A percentile compares a stretch with the other conserved stretches of the same genome.
Conservation (phyloP, 1,284 basidiomycete species). For the Melampsora larici-populina region DNA sequence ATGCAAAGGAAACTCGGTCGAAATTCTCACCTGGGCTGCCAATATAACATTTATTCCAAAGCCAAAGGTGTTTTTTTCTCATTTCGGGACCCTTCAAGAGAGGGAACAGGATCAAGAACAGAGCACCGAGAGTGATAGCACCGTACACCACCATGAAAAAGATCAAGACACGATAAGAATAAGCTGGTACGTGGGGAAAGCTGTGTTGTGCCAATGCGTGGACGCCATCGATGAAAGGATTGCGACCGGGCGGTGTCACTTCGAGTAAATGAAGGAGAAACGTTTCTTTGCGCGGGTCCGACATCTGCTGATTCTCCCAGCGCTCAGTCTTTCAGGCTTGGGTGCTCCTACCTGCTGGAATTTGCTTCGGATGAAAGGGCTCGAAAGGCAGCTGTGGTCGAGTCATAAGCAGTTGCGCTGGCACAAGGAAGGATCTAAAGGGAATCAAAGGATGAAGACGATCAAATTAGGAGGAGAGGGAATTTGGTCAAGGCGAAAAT, state of each 20-base stretch:
- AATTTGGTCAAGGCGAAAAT: too few species aligned
- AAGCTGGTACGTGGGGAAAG: neutral
- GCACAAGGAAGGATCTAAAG: too few species aligned
- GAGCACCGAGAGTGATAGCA: neutral
- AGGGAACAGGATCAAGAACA: conserved; percentile 1
- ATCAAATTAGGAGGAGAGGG: too few species aligned
- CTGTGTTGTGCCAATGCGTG: neutral
- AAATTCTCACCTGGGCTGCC: neutral
- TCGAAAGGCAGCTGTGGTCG: too few species aligned
- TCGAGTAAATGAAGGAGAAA: too few species aligned
- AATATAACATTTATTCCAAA: conserved; percentile 6
- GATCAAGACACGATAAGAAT: neutral
- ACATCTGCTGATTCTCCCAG: too few species aligned
- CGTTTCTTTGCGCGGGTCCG: too few species aligned
- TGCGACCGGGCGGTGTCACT: neutral
- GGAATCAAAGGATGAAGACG: too few species aligned
- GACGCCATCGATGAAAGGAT: neutral
- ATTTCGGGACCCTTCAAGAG: neutral
- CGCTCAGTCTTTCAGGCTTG: too few species aligned
- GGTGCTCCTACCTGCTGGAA: too few species aligned
- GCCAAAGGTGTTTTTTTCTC: conserved; percentile 3
- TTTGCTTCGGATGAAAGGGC: too few species aligned
- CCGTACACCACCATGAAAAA: conserved; percentile 2
- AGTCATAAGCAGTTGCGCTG: too few species aligned
- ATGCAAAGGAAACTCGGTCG: neutral